Base-by-base conservation (phyloP, 192 early-diverging fungal species). In the Coemansia sp. region DNA sequence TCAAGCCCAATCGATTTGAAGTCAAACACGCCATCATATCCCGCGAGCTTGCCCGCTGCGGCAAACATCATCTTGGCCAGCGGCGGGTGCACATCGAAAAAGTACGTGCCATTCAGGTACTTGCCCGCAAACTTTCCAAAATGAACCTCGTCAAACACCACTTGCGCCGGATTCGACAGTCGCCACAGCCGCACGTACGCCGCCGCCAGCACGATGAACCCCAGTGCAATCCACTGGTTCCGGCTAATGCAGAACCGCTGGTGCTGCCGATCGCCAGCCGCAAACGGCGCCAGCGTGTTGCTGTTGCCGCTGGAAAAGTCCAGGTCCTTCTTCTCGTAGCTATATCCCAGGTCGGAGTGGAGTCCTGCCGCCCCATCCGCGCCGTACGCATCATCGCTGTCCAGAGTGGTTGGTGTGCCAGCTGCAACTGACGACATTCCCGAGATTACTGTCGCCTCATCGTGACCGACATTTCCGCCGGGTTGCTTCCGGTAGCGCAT, bases 61-160 rank as follows among this genome's bases (percentile, higher is more conserved):
- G 95, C 93, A 45, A 96, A 88, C 77, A 99, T 71, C 83, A 99
- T 77, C 65, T 96, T 97, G 56, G 93, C 96, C 26, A 99, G 85
- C 18, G 95, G 95, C 37, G 96, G 96, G 72, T 99, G 95, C 6
- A 99, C 91, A 71, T 99, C 96, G 78, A 94, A 95, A 69, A 91
- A 99, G 66, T 92, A 99, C 5, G 87, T 89, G 14, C 91, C 83
- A 50, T 88, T 89, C 46, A 97, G 73, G 67, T 99, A 99, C 77
- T 86, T 86, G 26, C 87, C 88, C 48, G 95, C 95, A 72, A 96
- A 99, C 61, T 96, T 96, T 65, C 97, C 97, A 83, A 99, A 97
- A 66, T 99, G 97, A 23, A 99, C 97, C 71, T 99, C 97, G 77
- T 99, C 96, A 77, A 99, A 99, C 23, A 84, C 83, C 36, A 84